Base-by-base conservation (phyloP, 768 basidiomycete species). In the Tricholoma saponaceum region DNA sequence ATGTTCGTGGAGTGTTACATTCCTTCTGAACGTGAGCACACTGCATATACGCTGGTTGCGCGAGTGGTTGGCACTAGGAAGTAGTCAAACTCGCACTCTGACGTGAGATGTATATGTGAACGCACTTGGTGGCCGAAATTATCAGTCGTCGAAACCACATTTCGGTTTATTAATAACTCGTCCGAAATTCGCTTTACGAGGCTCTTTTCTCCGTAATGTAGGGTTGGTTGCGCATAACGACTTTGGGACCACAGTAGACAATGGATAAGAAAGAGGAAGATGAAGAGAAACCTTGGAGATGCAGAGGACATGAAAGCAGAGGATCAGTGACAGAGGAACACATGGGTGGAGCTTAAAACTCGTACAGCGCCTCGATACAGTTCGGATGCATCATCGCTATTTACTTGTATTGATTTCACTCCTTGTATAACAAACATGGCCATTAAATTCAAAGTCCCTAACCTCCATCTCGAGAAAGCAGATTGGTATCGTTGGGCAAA, bases 221-320 rank as follows among this genome's bases (percentile, higher is more conserved):
- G 56, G 55, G 60, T 66, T 32, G 64, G 51, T 37, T 62, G 64
- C 10, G 75, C 77, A 69, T 81, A 82, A 58, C 79, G 77, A 69
- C 79, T 79, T 63, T 77, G 79, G 14, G 89, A 86, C 86, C 84
- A 89, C 33, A 92, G 76, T 20, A 89, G 54, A 65, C 79, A 79
- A 61, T 86, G 85, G 49, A 86, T 43, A 58, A 79, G 65, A 66
- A 92, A 71, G 46, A 79, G 66, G 56, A 77, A 60, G 26, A 81
- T 71, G 61, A 92, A 81, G 18, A 83, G 60, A 13, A 81, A 65
- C 69, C 77, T 83, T 54, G 82, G 73, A 20, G 71, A 63, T 51
- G 71, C 70, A 52, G 70, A 70, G 58, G 82, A 73, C 86, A 88
- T 87, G 66, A 58, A 54, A 56, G 58, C 41, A 53, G 62, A 59